Evolutionary conservation across 192 early-diverging fungal genomes (phyloP).

Genomic region (Entomortierella beljakovae): DNA sequence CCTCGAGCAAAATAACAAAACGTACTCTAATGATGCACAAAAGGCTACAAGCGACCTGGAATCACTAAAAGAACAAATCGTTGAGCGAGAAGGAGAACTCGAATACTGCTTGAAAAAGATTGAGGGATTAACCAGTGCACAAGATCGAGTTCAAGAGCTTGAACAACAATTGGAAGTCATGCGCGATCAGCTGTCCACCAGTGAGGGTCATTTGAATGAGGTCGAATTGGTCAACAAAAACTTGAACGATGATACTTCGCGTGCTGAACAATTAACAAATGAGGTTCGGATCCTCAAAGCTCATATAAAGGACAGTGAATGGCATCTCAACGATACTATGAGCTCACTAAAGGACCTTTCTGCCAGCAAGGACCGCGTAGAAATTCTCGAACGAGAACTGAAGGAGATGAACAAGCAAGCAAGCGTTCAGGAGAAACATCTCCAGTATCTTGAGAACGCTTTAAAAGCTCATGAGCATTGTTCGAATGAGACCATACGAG

Average conservation of each 20-base stretch:
- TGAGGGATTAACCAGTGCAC: constrained; percentile 12
- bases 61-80: neutral
- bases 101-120: constrained; percentile 18
- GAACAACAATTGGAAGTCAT: constrained; percentile 11
- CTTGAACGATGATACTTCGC: neutral
- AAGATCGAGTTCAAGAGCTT: constrained; percentile 9
- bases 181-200: constrained; percentile 11
- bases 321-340: constrained; percentile 8
- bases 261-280: constrained; percentile 5
- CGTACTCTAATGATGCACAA: neutral
- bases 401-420: constrained; percentile 31
- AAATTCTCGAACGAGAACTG: no score
- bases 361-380: no score
- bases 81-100: constrained; percentile 24
- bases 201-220: neutral
- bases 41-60: neutral
- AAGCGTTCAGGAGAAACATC: constrained; percentile 32
- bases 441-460: constrained; percentile 33
- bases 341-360: neutral
- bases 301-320: constrained; percentile 16
- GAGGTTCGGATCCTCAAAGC: constrained; percentile 4
- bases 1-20: constrained; percentile 15
- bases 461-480: constrained; percentile 21
- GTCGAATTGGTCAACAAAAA: constrained; percentile 14
- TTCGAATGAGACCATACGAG: constrained; percentile 1